Evolutionary conservation across 805 yeast species (phyloP), one percentile per base, ranked within the genome.

Genomic region (Pichia paraexigua): DNA sequence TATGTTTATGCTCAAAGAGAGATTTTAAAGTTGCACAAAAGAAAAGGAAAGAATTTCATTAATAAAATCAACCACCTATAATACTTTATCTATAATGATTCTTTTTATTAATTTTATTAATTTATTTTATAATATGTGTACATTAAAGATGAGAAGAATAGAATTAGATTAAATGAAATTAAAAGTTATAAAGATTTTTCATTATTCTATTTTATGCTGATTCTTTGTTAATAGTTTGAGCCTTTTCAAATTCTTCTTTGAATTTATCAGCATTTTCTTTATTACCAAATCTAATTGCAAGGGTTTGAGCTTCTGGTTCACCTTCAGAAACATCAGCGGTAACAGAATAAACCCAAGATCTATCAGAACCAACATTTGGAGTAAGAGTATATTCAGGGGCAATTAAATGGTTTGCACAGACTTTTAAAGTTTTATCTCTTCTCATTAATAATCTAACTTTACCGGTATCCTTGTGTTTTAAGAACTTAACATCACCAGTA

Each of bases 261-360:
- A 94, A 94, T 66, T 86, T 81, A 63, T 92, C 96, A 62, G 99
- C 99, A 65, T 90, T 86, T 72, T 87, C 95, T 72, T 87, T 86
- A 73, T 76, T 80, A 59, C 92, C 94, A 65, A 94, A 94, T 72
- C 99, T 85, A 61, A 94, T 91, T 56, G 99, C 99, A 71, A 94
- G 81, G 50, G 97, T 92, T 72, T 83, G 89, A 45, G 97, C 96
- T 74, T 91, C 97, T 46, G 98, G 87, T 65, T 78, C 90, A 60
- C 97, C 98, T 69, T 94, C 99, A 50, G 96, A 84, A 50, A 91
- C 80, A 69, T 92, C 99, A 41, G 95, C 96, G 48, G 96, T 83
- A 55, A 90, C 96, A 49, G 82, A 80, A 75, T 94, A 94, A 58
- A 94, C 98, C 99, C 99, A 94, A 37, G 97, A 89, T 77, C 97